A percentile compares a stretch with the other conserved stretches of the same genome.
phyloP scores from a whole-genome alignment of 2,329 filamentous ascomycete genomes.

The Zarea fungicola region DNA sequence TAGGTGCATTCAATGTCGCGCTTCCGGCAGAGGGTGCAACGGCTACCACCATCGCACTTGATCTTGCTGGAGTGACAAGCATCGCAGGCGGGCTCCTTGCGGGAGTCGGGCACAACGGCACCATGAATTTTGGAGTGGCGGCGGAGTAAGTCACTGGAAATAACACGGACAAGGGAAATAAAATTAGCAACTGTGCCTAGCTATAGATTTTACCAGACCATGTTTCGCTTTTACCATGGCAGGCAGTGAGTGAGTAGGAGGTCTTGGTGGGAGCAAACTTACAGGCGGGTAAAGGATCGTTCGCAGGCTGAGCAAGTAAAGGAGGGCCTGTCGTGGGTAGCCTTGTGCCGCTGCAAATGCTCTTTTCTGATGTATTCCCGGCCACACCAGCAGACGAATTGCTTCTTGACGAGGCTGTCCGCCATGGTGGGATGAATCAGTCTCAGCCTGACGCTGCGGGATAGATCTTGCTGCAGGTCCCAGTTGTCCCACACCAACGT shows the following conservation, averaged over 20 bases:
- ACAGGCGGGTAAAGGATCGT: constrained; percentile 35
- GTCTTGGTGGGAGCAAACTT: constrained; percentile 17
- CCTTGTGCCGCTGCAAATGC: constrained; percentile 35
- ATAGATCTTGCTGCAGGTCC: no score
- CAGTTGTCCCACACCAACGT: no score
- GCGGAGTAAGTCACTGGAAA: constrained; percentile 31
- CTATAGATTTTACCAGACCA: neutral
- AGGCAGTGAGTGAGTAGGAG: no score
- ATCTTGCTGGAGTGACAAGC: constrained; percentile 41
- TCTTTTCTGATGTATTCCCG: constrained; percentile 37
- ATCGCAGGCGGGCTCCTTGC: constrained; percentile 36
- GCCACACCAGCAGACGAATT: constrained; percentile 31
- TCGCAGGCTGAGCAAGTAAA: constrained; percentile 33
- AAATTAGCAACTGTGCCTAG: neutral
- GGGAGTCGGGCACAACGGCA: constrained; percentile 24
- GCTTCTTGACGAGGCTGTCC: constrained; percentile 4
- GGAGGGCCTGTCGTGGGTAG: constrained; percentile 30
- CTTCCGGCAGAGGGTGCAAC: constrained; percentile 35
- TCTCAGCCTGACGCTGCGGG: no score
- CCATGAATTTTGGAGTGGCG: constrained; percentile 33
- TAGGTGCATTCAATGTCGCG: constrained; percentile 34
- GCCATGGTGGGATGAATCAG: no score
- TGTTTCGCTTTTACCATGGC: constrained; percentile 7
- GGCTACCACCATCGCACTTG: constrained; percentile 36
- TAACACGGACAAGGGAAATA: no score